Base-by-base conservation (phyloP, 768 basidiomycete species). In the Trametes maxima region DNA sequence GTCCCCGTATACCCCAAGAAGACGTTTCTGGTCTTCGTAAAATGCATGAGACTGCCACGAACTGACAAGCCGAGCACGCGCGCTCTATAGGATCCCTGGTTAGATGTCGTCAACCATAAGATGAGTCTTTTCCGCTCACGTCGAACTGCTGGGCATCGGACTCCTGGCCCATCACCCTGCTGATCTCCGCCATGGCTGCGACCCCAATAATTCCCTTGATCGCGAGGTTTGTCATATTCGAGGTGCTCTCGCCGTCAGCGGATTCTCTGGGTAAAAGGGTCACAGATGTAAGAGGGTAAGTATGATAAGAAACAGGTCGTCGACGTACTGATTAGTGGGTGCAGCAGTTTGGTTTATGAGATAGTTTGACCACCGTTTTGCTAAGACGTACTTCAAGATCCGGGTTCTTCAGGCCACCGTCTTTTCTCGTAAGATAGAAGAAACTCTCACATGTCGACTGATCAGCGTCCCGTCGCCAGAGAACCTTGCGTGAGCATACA, bases 401-500 rank as follows among this genome's bases (percentile, higher is more conserved):
- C 19, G 13, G 6, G 3, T 17, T 3, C 22, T 3, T 40, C 19
- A 39, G 22, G 22, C 35, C 19, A n/a, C 10, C 2, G 35, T 37
- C 11, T n/a, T 37, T 3, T n/a, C 25, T 2, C n/a, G n/a, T 11
- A 35, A 4, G 13, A 5, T 35, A 28, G 12, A 17, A 19, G 22
- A 24, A 10, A 49, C 55, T 22, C 25, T 22, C 25, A 63, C 62
- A 39, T 63, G 51, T 42, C 16, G 3, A 3, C 19, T 22, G 10
- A 76, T 50, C 33, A 73, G 52, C 2, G 65, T 59, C 0, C 67
- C 69, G 43, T 74, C 71, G 12, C 73, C 73, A 7, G 69, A 65
- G 7, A 63, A 57, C 24, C 66, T 49, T 21, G 74, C 73, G 51
- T 77, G 71, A 0, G 75, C 76, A n/a, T 65, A 58, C 2, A 59